Evolutionary conservation across 2,329 filamentous ascomycete genomes (phyloP).

Genomic region (Pyricularia grisea): DNA sequence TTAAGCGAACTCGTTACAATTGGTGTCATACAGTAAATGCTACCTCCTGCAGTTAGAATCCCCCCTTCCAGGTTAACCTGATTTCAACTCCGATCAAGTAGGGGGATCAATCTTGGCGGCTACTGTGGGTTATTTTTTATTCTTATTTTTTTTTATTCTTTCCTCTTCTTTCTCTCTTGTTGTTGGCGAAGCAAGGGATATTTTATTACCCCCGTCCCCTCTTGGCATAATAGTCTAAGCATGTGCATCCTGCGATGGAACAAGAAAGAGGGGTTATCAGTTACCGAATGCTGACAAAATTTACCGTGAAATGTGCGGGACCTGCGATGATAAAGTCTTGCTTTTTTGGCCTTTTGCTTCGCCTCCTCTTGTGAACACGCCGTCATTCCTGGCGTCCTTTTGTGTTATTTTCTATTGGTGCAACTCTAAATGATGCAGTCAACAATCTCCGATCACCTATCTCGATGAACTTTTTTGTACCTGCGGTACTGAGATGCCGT

Average conservation of each 20-base stretch:
- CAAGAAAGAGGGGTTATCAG: background rate
- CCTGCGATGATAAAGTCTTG: background rate
- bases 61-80: background rate
- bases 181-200: no score
- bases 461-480: no score
- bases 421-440: no score
- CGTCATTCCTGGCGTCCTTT: no score
- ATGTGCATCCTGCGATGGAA: background rate
- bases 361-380: background rate
- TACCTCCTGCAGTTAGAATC: background rate
- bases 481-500: no score
- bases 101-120: background rate
- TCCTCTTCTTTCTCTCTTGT: no score
- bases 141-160: background rate
- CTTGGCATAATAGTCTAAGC: background rate
- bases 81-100: background rate
- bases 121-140: no score
- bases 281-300: background rate
- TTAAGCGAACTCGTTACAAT: background rate
- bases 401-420: no score
- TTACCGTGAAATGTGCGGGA: no score
- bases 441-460: no score
- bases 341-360: background rate
- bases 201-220: background rate
- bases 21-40: background rate